Evolutionary conservation across 441 rosid species (phyloP).

Genomic region (Dalechampia spathulata): DNA sequence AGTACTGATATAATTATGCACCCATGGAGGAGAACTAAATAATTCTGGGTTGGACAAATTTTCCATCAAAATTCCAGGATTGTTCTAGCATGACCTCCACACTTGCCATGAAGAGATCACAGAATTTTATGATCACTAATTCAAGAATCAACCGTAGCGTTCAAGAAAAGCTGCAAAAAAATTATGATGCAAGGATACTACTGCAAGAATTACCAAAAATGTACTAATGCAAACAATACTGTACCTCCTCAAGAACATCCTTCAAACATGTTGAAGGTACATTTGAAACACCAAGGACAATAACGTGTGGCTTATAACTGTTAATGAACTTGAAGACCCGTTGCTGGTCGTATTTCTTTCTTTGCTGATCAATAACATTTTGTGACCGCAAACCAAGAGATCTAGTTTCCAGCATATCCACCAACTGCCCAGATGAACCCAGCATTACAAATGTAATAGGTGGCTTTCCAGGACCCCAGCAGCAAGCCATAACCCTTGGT

Average conservation of each 20-base stretch:
- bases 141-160: neutral
- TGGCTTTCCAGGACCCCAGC: conserved; percentile 95
- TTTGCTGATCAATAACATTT: conserved; percentile 67
- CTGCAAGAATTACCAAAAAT: neutral
- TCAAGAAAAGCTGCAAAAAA: neutral
- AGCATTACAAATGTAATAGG: conserved; percentile 79
- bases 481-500: conserved; percentile 83
- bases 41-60: no score
- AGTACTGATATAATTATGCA: no score
- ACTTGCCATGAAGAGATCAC: neutral
- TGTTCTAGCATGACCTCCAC: neutral
- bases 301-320: conserved; percentile 74
- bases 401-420: conserved; percentile 64
- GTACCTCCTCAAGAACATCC: conserved; percentile 81
- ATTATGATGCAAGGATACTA: neutral
- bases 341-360: conserved; percentile 72
- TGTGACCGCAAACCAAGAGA: conserved; percentile 66
- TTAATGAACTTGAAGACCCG: conserved; percentile 64
- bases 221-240: neutral
- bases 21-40: no score
- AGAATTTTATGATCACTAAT: neutral
- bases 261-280: conserved; percentile 53
- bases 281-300: conserved; percentile 73
- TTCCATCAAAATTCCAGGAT: neutral
- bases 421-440: conserved; percentile 76